Conservation (phyloP, 352 stramenopile genomes). For the Blastocystis sp. region DNA sequence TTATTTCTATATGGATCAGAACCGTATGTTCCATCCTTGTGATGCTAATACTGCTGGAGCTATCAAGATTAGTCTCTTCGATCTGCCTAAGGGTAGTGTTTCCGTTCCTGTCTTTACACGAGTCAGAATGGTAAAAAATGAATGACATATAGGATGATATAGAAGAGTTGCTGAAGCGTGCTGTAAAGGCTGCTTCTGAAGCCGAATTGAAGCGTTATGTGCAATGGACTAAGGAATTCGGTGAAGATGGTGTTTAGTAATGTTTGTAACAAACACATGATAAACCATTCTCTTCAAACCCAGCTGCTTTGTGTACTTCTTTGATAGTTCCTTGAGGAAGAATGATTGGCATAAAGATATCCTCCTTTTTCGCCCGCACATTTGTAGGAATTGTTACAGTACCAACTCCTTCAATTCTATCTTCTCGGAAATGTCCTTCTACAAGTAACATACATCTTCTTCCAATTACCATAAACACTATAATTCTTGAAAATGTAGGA, state of each 20-base stretch:
- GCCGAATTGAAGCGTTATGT: conserved; percentile 92
- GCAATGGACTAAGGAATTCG: conserved; percentile 97
- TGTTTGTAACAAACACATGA: background rate
- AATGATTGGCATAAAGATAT: conserved; percentile 32
- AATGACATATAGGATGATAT: conserved; percentile 81
- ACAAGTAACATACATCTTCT: background rate
- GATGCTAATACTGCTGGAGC: conserved; percentile 65
- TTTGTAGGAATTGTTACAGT: conserved; percentile 13
- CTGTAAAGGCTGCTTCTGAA: conserved; percentile 83
- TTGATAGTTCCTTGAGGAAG: conserved; percentile 47
- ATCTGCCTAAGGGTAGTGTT: conserved; percentile 73
- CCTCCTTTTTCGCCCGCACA: background rate
- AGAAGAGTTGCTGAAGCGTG: conserved; percentile 84
- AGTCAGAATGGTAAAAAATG: background rate
- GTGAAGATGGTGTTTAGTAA: conserved; percentile 80
- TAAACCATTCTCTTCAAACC: conserved; percentile 46
- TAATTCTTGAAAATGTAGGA: conserved; percentile 48
- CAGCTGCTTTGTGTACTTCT: conserved; percentile 47
- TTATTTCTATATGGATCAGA: conserved; percentile 66
- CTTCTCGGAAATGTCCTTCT: conserved; percentile 50
- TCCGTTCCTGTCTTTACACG: conserved; percentile 72
- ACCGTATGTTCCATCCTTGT: conserved; percentile 46
- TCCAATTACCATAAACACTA: background rate
- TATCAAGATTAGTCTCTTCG: conserved; percentile 73
- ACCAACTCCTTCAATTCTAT: conserved; percentile 41